Conservation (phyloP, 1,284 basidiomycete genomes). For the Leccinum pachyderme region DNA sequence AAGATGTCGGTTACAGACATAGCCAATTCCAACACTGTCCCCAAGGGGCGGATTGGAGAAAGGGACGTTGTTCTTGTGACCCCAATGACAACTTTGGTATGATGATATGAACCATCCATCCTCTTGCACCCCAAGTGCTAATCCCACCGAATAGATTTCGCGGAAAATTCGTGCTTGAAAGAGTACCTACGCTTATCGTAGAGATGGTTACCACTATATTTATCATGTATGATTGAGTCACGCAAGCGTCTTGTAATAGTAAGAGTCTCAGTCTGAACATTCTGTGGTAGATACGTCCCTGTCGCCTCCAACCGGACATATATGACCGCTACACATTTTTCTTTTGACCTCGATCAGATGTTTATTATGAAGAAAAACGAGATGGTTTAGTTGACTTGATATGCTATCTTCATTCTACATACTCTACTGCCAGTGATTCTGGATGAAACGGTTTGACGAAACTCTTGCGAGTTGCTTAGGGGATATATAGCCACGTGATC, state of each 20-base stretch:
- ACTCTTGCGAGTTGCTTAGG: too few relatives aligned
- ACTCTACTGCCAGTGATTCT: too few relatives aligned
- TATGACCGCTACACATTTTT: not conserved
- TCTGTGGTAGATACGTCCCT: too few relatives aligned
- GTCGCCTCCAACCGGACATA: not conserved
- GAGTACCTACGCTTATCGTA: slow-evolving; percentile 36
- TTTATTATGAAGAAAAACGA: too few relatives aligned
- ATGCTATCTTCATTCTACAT: too few relatives aligned
- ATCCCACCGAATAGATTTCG: slow-evolving; percentile 38
- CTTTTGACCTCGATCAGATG: not conserved
- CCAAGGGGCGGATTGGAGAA: slow-evolving; percentile 43
- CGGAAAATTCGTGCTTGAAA: slow-evolving; percentile 43
- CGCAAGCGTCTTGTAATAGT: not conserved
- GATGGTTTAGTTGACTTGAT: too few relatives aligned
- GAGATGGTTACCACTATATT: not conserved
- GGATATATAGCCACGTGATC: not conserved
- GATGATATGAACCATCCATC: not conserved
- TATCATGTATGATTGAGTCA: not conserved
- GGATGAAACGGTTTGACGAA: too few relatives aligned
- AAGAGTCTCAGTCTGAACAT: not conserved
- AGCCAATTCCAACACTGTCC: slow-evolving; percentile 65
- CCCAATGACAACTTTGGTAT: slow-evolving; percentile 48
- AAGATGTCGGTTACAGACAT: slow-evolving; percentile 54
- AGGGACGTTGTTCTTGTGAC: slow-evolving; percentile 51
- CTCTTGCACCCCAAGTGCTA: slow-evolving; percentile 2